Base-by-base conservation (phyloP, 2,329 filamentous ascomycete species). In the Lachnellula suecica region DNA sequence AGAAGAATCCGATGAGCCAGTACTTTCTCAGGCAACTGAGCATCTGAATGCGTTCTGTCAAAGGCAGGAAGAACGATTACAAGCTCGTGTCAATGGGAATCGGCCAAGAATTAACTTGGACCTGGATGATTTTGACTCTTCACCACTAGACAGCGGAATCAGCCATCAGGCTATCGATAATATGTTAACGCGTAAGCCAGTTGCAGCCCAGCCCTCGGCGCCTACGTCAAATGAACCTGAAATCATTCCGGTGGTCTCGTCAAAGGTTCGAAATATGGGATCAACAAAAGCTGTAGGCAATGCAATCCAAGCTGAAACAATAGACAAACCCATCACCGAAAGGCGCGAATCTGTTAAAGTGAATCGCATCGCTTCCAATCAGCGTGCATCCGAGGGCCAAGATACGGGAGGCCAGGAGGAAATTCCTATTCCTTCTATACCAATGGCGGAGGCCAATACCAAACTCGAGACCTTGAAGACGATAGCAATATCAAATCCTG, bases 151-250 rank as follows among this genome's bases (percentile, higher is more conserved):
- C n/a, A 54, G 22, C 40, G 53, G 48, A 4, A 59, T 63, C 24
- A 49, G 58, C 50, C 56, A 61, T 52, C 54, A 58, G 25, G 57
- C 41, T 24, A 60, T 58, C 35, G 59, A 62, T 46, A 20, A 43
- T 19, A 38, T 60, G 6, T 45, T 62, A 25, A 55, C 57, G 10
- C 54, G 52, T n/a, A 58, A 48, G 49, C 10, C 38, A 17, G 15
- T 8, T 20, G 11, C 17, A 10, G n/a, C 23, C 23, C 38, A 15
- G 13, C 13, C 40, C 4, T 20, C 15, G 40, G 20, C 17, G 40
- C 13, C 40, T 11, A 6, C 20, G 22, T 15, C 13, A 24, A 25
- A 43, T 43, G 20, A 22, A 25, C 22, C 20, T 25, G 22, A 22
- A 24, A 43, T 11, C 17, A 15, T 13, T 17, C 22, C 22, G 17